Percentiles rank a stretch among this genome's conserved stretches.
Conservation (phyloP, 2,329 filamentous ascomycete species). For the Rutstroemia sp. region DNA sequence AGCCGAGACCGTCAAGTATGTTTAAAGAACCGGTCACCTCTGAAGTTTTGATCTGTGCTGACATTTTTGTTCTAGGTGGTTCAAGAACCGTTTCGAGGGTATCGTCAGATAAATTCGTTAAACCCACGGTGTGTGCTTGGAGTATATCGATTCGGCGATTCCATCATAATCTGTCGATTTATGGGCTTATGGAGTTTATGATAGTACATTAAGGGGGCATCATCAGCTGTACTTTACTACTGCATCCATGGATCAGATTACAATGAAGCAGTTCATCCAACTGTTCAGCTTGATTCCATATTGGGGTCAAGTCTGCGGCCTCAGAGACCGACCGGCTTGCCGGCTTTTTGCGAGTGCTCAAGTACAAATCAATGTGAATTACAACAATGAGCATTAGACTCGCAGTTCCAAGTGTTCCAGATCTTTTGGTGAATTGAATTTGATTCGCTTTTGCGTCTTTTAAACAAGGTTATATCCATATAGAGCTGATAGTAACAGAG, state of each 20-base stretch:
- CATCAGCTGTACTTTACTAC: conserved; percentile 25
- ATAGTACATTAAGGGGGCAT: conserved; percentile 16
- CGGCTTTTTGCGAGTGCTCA: conserved; percentile 42
- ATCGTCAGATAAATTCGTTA: conserved; percentile 79
- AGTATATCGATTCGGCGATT: conserved; percentile 6
- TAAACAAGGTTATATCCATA: too few species aligned
- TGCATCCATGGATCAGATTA: conserved; percentile 27
- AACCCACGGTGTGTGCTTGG: conserved; percentile 5
- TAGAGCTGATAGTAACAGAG: too few species aligned
- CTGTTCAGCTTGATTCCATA: conserved; percentile 39
- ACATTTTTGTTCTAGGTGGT: conserved; percentile 51
- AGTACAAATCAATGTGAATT: background rate
- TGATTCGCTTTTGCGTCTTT: background rate
- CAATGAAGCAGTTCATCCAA: conserved; percentile 38
- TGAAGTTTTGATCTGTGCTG: background rate
- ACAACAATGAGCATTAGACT: background rate
- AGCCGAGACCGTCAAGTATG: conserved; percentile 77
- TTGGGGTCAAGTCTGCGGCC: conserved; percentile 57
- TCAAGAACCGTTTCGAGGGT: conserved; percentile 58
- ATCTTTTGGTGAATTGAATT: background rate
- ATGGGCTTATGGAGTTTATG: conserved; percentile 25
- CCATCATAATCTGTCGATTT: conserved; percentile 9
- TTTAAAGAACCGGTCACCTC: background rate
- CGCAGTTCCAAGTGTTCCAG: background rate
- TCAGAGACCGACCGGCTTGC: conserved; percentile 69